These are phyloP conservation scores for Luffa acutangula DNA, from an alignment of 306 rosid genomes.

Conservation along the genomic window DNA sequence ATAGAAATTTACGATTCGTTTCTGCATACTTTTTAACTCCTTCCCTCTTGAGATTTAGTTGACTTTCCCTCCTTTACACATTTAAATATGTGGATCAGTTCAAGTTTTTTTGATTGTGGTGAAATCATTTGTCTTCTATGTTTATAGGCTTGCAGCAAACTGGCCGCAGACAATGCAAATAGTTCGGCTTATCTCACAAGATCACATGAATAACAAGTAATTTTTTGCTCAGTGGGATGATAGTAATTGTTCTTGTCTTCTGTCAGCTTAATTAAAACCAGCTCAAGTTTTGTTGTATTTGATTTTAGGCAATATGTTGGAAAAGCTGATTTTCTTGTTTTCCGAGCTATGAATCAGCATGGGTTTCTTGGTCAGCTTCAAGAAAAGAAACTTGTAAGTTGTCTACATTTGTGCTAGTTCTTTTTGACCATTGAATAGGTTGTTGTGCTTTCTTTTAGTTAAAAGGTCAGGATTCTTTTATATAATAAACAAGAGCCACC, in stretches of 20 bases:
- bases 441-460: background rate
- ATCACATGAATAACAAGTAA: conserved; percentile 96
- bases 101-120: background rate
- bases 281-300: conserved; percentile 12
- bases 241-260: background rate
- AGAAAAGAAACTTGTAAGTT: conserved; percentile 89
- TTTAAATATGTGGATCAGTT: background rate
- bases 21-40: background rate
- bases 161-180: conserved; percentile 92
- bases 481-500: too few relatives aligned
- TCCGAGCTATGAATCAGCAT: conserved; percentile 88
- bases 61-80: background rate
- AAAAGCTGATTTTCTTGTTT: conserved; percentile 92
- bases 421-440: background rate
- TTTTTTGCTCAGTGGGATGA: background rate
- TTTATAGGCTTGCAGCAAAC: conserved; percentile 88
- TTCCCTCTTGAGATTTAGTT: background rate
- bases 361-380: conserved; percentile 93
- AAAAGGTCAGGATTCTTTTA: background rate
- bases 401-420: background rate
- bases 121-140: conserved; percentile 10
- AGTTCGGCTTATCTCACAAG: conserved; percentile 89
- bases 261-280: background rate
- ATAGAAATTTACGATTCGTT: background rate
- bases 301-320: conserved; percentile 79